Percentiles rank a stretch among this genome's conserved stretches.
Conservation (phyloP, 2,329 filamentous ascomycete genomes). For the Monosporascus ibericus region DNA sequence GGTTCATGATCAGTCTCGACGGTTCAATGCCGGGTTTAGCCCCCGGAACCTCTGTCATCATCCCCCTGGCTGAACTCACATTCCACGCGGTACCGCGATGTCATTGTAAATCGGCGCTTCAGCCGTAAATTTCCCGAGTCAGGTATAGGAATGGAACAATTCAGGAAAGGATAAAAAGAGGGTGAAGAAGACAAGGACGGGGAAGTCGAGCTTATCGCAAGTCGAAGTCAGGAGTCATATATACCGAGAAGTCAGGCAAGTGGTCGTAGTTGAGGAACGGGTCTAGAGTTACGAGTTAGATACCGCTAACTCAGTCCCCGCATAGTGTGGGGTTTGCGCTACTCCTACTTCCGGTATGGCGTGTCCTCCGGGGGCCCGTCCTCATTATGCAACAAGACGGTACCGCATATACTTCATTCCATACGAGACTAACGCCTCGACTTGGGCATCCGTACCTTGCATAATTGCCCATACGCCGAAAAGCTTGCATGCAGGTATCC, state of each 20-base stretch:
- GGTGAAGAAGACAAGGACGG: neutral
- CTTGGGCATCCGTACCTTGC: neutral
- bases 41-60: neutral
- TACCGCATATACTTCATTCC: no score
- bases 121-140: neutral
- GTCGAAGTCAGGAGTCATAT: neutral
- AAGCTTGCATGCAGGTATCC: no score
- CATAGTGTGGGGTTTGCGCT: no score
- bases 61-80: conserved; percentile 44
- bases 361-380: no score
- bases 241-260: neutral
- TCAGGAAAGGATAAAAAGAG: neutral
- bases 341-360: no score
- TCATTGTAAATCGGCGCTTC: conserved; percentile 38
- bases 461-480: neutral
- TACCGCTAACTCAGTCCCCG: no score
- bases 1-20: conserved; percentile 8
- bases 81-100: conserved; percentile 64
- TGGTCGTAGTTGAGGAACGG: neutral
- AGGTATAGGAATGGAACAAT: neutral
- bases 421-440: no score
- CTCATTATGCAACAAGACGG: no score
- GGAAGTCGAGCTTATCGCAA: neutral
- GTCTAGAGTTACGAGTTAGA: neutral
- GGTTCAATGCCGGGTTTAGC: neutral